Conservation (phyloP, 129 eudicot species). For the Centella asiatica region DNA sequence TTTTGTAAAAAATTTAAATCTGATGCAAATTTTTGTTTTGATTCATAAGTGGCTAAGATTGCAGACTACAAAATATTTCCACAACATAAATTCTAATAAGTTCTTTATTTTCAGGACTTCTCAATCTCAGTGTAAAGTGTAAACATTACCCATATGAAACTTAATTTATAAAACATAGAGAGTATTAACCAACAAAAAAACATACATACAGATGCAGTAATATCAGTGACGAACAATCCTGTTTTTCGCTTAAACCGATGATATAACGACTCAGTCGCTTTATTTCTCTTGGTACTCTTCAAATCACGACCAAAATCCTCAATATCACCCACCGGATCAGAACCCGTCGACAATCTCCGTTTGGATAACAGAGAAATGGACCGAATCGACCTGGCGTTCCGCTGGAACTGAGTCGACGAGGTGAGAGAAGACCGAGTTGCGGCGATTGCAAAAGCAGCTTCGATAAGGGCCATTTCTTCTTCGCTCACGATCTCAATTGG, state of each 20-base stretch:
- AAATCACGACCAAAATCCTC: constrained; percentile 26
- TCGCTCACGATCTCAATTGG: constrained; percentile 65
- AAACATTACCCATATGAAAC: no score
- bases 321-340: constrained; percentile 26
- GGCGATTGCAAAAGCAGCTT: constrained; percentile 62
- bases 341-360: constrained; percentile 9
- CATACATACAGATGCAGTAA: constrained; percentile 48
- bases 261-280: constrained; percentile 40
- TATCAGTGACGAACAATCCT: constrained; percentile 68
- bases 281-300: constrained; percentile 21
- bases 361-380: constrained; percentile 38
- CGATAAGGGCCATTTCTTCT: constrained; percentile 82
- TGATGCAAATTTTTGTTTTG: no score
- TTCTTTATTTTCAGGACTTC: no score
- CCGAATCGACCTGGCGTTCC: constrained; percentile 23
- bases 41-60: no score
- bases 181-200: background rate
- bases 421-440: constrained; percentile 17
- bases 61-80: no score
- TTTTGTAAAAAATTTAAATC: no score
- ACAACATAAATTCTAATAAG: no score
- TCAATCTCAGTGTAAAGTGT: no score
- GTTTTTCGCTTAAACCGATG: constrained; percentile 46
- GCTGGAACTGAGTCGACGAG: constrained; percentile 6
- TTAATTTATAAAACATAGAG: no score